phyloP scores from a whole-genome alignment of 345 rosid species.

The Raphanus sativus region DNA sequence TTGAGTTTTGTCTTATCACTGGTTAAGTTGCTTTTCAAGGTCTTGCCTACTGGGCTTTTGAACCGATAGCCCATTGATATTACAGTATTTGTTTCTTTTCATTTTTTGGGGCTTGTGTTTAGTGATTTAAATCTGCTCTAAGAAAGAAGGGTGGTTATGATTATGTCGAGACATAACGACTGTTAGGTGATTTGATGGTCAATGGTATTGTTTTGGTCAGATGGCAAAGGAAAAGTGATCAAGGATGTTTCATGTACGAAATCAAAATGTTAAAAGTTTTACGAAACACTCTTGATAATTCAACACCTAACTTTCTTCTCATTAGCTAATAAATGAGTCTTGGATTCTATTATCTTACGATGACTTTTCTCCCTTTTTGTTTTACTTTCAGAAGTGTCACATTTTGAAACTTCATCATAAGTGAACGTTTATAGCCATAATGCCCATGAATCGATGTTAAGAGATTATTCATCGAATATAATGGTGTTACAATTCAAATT shows the following conservation, averaged over 20 bases:
- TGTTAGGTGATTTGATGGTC: not conserved
- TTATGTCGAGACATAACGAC: not conserved
- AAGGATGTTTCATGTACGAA: not conserved
- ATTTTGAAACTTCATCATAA: not conserved
- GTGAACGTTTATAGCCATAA: slow-evolving; percentile 1
- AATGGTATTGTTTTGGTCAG: not conserved
- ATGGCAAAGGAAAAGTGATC: not conserved
- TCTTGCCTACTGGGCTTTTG: not conserved
- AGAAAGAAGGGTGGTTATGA: too few species aligned
- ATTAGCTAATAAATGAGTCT: not conserved
- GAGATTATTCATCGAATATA: not conserved
- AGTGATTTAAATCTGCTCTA: too few species aligned
- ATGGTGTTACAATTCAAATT: slow-evolving; percentile 22
- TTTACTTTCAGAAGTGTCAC: slow-evolving; percentile 1
- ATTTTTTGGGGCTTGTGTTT: not conserved
- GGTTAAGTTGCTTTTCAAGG: not conserved
- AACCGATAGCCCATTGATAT: not conserved
- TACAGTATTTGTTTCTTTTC: not conserved
- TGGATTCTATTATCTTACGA: not conserved
- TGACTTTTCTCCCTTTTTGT: not conserved
- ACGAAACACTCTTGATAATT: slow-evolving; percentile 25
- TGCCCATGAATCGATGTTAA: not conserved
- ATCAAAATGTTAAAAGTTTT: slow-evolving; percentile 19
- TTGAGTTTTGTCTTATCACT: not conserved
- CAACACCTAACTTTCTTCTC: slow-evolving; percentile 16